phyloP scores from a whole-genome alignment of 257 asterid genomes.

The Misopates orontium region DNA sequence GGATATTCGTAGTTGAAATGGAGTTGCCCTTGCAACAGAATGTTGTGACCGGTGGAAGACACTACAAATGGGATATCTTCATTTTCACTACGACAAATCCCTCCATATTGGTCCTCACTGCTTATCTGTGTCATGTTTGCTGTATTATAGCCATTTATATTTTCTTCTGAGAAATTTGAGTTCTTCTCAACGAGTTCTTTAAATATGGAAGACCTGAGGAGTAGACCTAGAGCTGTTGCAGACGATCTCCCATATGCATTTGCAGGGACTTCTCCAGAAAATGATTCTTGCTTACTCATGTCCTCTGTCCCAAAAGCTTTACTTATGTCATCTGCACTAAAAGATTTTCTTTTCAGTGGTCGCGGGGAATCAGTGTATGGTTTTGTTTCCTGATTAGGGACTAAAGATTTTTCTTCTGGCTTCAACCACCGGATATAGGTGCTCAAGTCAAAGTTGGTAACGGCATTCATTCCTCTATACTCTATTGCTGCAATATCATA shows the following conservation, averaged over 20 bases:
- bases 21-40: conserved; percentile 35
- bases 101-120: conserved; percentile 31
- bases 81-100: conserved; percentile 32
- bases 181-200: conserved; percentile 61
- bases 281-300: conserved; percentile 28
- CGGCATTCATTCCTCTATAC: conserved; percentile 51
- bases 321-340: conserved; percentile 21
- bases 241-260: conserved; percentile 45
- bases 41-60: conserved; percentile 35
- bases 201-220: conserved; percentile 55
- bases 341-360: not conserved
- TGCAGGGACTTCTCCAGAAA: conserved; percentile 32
- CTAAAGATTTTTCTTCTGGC: conserved; percentile 29
- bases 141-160: conserved; percentile 26
- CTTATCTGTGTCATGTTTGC: conserved; percentile 15
- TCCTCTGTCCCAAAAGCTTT: conserved; percentile 40
- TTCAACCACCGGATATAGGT: conserved; percentile 50
- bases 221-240: conserved; percentile 63
- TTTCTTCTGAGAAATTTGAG: conserved; percentile 42
- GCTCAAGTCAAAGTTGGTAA: conserved; percentile 53
- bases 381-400: conserved; percentile 28
- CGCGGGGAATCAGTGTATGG: conserved; percentile 5
- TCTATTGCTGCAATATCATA: conserved; percentile 56
- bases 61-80: conserved; percentile 38
- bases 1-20: conserved; percentile 31